Evolutionary conservation across 345 rosid species (phyloP).

Genomic region (Lepidium didymum): DNA sequence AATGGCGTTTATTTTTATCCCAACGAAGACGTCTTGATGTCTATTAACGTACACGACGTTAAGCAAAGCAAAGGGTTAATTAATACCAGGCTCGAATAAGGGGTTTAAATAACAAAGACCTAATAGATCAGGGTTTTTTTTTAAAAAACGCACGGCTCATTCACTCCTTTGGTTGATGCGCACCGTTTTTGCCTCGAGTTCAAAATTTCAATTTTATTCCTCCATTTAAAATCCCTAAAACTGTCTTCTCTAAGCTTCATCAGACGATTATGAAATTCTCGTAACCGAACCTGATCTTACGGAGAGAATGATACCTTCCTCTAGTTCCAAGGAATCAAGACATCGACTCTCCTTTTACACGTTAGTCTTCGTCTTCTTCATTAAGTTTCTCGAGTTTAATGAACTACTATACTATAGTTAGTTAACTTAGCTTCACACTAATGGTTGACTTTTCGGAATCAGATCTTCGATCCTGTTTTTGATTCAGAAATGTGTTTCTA

Average conservation of each 20-base stretch:
- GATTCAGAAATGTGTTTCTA: neutral
- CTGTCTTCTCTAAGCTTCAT: neutral
- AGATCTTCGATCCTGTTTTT: neutral
- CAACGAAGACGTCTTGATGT: neutral
- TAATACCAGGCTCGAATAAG: neutral
- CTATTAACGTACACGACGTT: neutral
- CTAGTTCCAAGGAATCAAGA: constrained; percentile 42
- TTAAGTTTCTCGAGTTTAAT: neutral
- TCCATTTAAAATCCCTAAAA: neutral
- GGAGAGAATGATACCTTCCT: constrained; percentile 20
- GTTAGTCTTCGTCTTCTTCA: constrained; percentile 28
- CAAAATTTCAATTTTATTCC: neutral
- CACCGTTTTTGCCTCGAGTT: neutral
- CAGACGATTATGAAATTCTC: neutral
- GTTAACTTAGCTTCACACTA: neutral
- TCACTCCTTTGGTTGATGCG: neutral
- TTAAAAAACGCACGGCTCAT: neutral
- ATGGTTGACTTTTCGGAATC: constrained; percentile 10
- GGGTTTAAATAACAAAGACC: neutral
- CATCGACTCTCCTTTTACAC: constrained; percentile 43
- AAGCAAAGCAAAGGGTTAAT: neutral
- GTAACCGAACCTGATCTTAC: neutral
- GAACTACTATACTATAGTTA: neutral
- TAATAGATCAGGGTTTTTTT: neutral
- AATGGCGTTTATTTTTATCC: neutral